Evolutionary conservation across 768 basidiomycete species (phyloP).

Genomic region (Mycena rebaudengoi): DNA sequence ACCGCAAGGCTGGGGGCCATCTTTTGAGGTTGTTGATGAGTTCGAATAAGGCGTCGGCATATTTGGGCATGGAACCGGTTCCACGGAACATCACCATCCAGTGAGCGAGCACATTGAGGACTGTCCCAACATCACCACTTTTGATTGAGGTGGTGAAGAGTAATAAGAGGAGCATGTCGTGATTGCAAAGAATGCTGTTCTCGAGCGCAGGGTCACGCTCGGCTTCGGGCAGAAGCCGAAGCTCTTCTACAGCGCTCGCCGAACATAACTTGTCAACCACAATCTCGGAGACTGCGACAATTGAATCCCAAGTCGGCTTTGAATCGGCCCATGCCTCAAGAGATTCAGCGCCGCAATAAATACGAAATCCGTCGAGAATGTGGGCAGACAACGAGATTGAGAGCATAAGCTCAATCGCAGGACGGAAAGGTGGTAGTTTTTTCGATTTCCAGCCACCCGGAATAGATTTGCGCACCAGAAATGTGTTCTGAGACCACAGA

Average conservation of each 20-base stretch:
- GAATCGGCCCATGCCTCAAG: conserved; percentile 5
- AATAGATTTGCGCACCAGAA: conserved; percentile 4
- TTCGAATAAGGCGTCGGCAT: conserved; percentile 27
- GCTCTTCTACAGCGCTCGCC: neutral
- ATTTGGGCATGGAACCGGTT: conserved; percentile 31
- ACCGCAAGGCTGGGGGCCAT: conserved; percentile 13
- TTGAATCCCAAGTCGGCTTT: neutral
- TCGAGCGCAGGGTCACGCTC: conserved; percentile 18
- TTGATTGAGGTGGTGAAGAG: conserved; percentile 27
- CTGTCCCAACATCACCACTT: conserved; percentile 31
- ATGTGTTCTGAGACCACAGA: conserved; percentile 18
- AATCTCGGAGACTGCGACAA: neutral
- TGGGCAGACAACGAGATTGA: conserved; percentile 15
- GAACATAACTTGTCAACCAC: conserved; percentile 17
- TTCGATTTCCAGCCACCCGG: conserved; percentile 16
- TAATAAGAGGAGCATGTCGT: conserved; percentile 27
- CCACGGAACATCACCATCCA: conserved; percentile 36
- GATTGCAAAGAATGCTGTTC: conserved; percentile 31
- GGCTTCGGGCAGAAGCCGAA: neutral
- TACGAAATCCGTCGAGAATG: conserved; percentile 21
- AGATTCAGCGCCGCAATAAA: neutral
- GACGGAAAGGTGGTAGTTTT: conserved; percentile 17
- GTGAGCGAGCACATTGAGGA: conserved; percentile 22
- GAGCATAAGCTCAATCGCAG: conserved; percentile 12
- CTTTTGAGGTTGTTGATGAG: conserved; percentile 6